Conservation (phyloP, 768 basidiomycete genomes). For the Bullera alba region DNA sequence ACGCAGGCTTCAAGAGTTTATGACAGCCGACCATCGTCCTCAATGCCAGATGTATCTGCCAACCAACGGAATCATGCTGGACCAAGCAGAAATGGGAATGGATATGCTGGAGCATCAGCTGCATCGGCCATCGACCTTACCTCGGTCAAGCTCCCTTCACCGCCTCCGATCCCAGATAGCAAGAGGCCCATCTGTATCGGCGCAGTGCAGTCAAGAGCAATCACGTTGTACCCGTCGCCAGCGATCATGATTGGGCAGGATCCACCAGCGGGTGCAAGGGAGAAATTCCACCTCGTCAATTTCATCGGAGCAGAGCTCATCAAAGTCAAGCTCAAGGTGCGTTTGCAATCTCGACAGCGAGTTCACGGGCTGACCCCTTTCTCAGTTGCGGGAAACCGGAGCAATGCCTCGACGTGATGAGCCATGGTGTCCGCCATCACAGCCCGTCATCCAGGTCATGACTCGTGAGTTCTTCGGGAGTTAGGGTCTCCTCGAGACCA, state of each 20-base stretch:
- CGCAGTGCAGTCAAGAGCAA: slow-evolving; percentile 16
- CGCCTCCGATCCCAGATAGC: slow-evolving; percentile 2
- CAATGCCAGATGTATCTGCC: background rate
- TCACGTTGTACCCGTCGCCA: slow-evolving; percentile 35
- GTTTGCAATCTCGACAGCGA: too few species aligned
- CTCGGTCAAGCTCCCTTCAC: slow-evolving; percentile 9
- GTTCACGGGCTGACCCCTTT: background rate
- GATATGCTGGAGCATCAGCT: background rate
- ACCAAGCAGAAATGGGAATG: background rate
- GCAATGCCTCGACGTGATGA: slow-evolving; percentile 5
- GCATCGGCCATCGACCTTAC: background rate
- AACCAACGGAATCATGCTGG: background rate
- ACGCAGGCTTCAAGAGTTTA: too few species aligned
- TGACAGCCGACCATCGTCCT: background rate
- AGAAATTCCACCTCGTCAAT: slow-evolving; percentile 20
- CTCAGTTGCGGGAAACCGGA: background rate
- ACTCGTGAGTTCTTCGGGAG: slow-evolving; percentile 20
- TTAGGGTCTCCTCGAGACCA: background rate
- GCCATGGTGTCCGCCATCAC: background rate
- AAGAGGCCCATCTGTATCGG: slow-evolving; percentile 36
- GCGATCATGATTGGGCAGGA: slow-evolving; percentile 23
- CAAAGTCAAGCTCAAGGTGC: slow-evolving; percentile 41
- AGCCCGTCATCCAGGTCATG: slow-evolving; percentile 29
- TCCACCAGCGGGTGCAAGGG: slow-evolving; percentile 9
- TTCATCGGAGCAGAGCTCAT: slow-evolving; percentile 29